phyloP scores from a whole-genome alignment of 2,329 filamentous ascomycete genomes.

The Delphinella strobiligena region DNA sequence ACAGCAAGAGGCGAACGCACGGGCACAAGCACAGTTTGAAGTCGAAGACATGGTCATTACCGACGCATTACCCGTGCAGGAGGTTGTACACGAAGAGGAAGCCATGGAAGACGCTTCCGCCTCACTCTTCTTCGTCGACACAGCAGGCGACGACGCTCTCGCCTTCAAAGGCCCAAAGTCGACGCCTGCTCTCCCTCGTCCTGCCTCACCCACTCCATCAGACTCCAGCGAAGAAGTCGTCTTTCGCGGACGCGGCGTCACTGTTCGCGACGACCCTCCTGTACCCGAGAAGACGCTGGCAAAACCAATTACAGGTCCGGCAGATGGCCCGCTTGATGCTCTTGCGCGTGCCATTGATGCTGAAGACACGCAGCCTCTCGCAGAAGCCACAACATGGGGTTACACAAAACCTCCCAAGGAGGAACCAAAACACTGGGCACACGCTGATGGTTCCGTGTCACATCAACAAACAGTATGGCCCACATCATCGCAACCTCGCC shows the following conservation, averaged over 20 bases:
- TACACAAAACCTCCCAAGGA: not conserved
- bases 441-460: not conserved
- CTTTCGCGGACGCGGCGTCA: conserved; percentile 36
- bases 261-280: conserved; percentile 17
- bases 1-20: too few relatives aligned
- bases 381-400: not conserved
- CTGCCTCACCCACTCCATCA: conserved; percentile 30
- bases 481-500: not conserved
- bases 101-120: conserved; percentile 4
- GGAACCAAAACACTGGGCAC: not conserved
- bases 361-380: not conserved
- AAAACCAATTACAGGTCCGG: too few relatives aligned
- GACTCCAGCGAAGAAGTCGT: conserved; percentile 65
- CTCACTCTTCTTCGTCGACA: conserved; percentile 21
- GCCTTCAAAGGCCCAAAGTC: conserved; percentile 8
- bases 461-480: not conserved
- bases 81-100: conserved; percentile 1
- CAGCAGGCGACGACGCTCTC: conserved; percentile 18
- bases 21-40: too few relatives aligned
- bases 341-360: not conserved
- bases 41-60: conserved; percentile 6
- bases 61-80: conserved; percentile 2
- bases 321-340: not conserved
- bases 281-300: not conserved
- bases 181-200: conserved; percentile 18